Evolutionary conservation across 345 rosid genomes (phyloP), one percentile per base, ranked within the genome.

Genomic region (Rhizophora apiculata): DNA sequence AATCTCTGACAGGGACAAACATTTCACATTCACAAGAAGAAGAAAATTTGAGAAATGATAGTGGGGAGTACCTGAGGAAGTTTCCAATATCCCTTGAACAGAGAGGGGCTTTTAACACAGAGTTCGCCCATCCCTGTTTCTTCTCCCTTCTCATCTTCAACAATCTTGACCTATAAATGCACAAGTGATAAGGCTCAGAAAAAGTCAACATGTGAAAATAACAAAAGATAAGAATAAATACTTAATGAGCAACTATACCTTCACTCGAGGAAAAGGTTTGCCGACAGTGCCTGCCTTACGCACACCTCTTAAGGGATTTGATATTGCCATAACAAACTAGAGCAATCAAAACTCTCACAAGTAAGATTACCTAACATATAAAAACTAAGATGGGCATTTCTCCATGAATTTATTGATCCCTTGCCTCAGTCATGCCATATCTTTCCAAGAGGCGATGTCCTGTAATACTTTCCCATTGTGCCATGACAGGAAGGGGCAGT

Each of bases 361-460:
- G 11, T 16, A 7, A 55, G 27, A 60, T 34, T 68, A n/a, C 30
- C 30, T 36, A 27, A 34, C 58, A 27, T 26, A 46, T 9, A 53
- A 32, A 51, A 65, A 21, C 2, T 24, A 32, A 8, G 26, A 36
- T 21, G 29, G 20, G 19, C 55, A 29, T 43, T 20, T 55, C 13
- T 49, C 32, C 29, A 30, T 24, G 60, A 19, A 58, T 20, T 54
- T 43, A 55, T 22, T n/a, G 24, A 60, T 43, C 59, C 70, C 81
- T 79, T 68, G 84, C 99, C 86, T 95, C 99, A 46, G 99, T 92
- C 99, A 95, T 95, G 69, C 99, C 99, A 70, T 92, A 95, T 76
- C 99, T 85, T 81, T 95, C 99, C 84, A 95, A 77, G 67, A 95
- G 98, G 67, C 94, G 86, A 64, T 95, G 98, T 34, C 96, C 96